phyloP scores from a whole-genome alignment of 352 stramenopile species.

The Phytopythium cucurbitacearum region DNA sequence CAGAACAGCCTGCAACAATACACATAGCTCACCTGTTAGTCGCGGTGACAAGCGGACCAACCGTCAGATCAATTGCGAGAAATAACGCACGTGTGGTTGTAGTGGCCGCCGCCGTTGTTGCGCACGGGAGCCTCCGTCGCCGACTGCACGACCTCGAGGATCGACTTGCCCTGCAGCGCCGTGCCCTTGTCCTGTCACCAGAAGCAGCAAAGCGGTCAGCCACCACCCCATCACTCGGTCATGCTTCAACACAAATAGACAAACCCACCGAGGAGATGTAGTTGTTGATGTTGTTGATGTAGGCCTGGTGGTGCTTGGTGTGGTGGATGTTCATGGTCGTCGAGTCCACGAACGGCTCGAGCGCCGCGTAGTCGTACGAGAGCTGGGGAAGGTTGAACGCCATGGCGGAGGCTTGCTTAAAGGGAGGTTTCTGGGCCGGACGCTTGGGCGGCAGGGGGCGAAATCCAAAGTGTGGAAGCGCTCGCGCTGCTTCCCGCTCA shows the following conservation, averaged over 20 bases:
- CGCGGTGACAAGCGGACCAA: not conserved
- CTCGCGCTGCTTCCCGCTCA: not conserved
- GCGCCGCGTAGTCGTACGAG: conserved; percentile 82
- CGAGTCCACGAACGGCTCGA: conserved; percentile 88
- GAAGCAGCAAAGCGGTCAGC: not conserved
- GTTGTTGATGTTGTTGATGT: conserved; percentile 91
- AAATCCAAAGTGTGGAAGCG: conserved; percentile 32
- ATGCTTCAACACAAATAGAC: not conserved
- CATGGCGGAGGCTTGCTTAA: conserved; percentile 28
- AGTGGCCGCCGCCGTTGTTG: conserved; percentile 85
- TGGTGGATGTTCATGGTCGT: conserved; percentile 91
- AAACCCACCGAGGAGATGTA: conserved; percentile 59
- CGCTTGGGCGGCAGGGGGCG: conserved; percentile 19
- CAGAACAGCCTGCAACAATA: conserved; percentile 76
- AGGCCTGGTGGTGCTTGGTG: conserved; percentile 89
- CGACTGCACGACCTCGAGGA: conserved; percentile 71
- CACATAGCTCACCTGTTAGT: not conserved
- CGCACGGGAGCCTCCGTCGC: conserved; percentile 71
- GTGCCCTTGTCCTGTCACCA: conserved; percentile 54
- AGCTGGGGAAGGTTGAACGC: conserved; percentile 79
- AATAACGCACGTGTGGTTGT: conserved; percentile 63
- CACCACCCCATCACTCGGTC: not conserved
- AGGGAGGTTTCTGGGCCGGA: conserved; percentile 1
- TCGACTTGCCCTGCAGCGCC: conserved; percentile 72
- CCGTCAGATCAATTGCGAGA: not conserved